Base-by-base conservation (phyloP, 108 stramenopile species). In the Nitzschia inconspicua region DNA sequence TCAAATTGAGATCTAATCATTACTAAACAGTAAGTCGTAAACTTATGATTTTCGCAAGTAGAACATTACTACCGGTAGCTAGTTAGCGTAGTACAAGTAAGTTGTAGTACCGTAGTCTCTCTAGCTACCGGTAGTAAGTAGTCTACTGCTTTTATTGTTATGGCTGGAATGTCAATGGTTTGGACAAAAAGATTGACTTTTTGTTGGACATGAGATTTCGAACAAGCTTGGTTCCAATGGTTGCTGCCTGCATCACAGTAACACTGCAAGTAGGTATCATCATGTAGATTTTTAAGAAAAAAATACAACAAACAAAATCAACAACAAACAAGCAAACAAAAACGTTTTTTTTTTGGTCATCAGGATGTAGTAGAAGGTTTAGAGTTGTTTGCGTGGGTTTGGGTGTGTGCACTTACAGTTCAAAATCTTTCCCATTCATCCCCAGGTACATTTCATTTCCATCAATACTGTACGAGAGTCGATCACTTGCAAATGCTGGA, bases 371-470 rank as follows among this genome's bases (percentile, higher is more conserved):
- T n/a, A n/a, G n/a, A n/a, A n/a, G n/a, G n/a, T n/a, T n/a, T n/a
- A n/a, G n/a, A n/a, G n/a, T n/a, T n/a, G n/a, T n/a, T n/a, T n/a
- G n/a, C n/a, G n/a, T n/a, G n/a, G n/a, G n/a, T n/a, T n/a, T n/a
- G n/a, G n/a, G n/a, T n/a, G n/a, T 42, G 13, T 54, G 60, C 5
- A 74, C 79, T 51, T 79, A 85, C 39, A 86, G 57, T 65, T 89
- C 88, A 69, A 86, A 89, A 41, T 68, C 76, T 35, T 62, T 72
- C 1, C 85, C 88, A 65, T 82, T 86, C 60, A 89, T 75, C 0
- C 72, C 88, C 2, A 89, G 48, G 46, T 75, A 86, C n/a, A 80
- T 68, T 58, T 80, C 81, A 47, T 68, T 60, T 30, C 72, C 78
- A 27, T 88, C 82, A n/a, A 59, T 56, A 42, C 85, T 44, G 49